Evolutionary conservation across 1,284 basidiomycete species (phyloP).

Genomic region (Phlebopus sp.): DNA sequence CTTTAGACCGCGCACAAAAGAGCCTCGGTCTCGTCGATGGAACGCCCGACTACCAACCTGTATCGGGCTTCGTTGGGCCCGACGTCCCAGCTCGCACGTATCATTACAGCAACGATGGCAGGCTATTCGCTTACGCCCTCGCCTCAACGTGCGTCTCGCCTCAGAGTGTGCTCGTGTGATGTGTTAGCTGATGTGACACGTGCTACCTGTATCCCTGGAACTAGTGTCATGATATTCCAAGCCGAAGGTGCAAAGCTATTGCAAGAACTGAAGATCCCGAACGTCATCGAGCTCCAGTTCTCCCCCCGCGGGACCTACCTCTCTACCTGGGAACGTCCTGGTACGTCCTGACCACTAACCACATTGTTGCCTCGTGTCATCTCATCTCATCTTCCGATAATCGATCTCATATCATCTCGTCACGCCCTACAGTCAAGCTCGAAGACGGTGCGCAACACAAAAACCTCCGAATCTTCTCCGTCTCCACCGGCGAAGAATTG

Average conservation of each 20-base stretch:
- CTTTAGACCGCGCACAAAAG: constrained; percentile 89
- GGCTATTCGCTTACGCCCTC: constrained; percentile 82
- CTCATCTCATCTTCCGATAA: constrained; percentile 9
- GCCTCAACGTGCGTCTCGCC: constrained; percentile 58
- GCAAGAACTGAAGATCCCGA: constrained; percentile 67
- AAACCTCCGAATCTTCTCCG: constrained; percentile 85
- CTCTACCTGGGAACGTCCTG: constrained; percentile 91
- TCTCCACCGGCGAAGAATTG: constrained; percentile 77
- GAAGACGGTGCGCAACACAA: constrained; percentile 84
- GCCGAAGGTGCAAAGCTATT: constrained; percentile 71
- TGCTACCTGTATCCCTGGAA: constrained; percentile 6
- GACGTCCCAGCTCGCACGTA: constrained; percentile 72
- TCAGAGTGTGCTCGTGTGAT: constrained; percentile 12
- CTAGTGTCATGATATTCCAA: constrained; percentile 74
- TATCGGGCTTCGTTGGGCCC: constrained; percentile 66
- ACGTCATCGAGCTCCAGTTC: constrained; percentile 83
- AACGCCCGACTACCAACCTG: constrained; percentile 70
- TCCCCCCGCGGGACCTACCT: constrained; percentile 92
- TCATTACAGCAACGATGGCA: constrained; percentile 86
- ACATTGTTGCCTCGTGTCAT: constrained; percentile 16
- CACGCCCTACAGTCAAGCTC: constrained; percentile 53
- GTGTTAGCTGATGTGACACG: not conserved
- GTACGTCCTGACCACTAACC: constrained; percentile 35
- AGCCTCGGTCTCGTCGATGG: constrained; percentile 82
- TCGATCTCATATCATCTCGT: constrained; percentile 9